Evolutionary conservation across 169 alveolate genomes (phyloP).

Genomic region (Besnoitia besnoiti): DNA sequence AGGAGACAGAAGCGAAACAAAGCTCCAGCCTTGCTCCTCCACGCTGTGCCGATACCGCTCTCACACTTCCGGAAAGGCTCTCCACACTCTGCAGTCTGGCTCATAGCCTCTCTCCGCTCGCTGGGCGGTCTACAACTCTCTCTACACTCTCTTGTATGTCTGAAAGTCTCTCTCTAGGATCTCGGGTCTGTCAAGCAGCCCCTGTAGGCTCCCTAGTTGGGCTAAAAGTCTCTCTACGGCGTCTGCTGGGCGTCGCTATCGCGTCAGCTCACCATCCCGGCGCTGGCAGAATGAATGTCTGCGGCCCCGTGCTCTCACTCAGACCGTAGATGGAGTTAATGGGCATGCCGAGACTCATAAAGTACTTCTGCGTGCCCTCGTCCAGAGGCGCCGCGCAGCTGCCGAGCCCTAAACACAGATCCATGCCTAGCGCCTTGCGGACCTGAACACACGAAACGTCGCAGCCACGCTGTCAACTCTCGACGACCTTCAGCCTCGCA

Average conservation of each 20-base stretch:
- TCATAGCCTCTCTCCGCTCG: too few relatives aligned
- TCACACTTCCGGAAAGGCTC: too few relatives aligned
- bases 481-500: not conserved
- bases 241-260: not conserved
- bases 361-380: conserved; percentile 75
- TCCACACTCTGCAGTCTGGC: too few relatives aligned
- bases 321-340: conserved; percentile 81
- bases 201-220: too few relatives aligned
- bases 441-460: conserved; percentile 39
- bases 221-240: not conserved
- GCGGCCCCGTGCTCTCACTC: conserved; percentile 83
- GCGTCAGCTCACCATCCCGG: conserved; percentile 49
- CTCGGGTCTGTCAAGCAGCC: too few relatives aligned
- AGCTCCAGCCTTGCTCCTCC: too few relatives aligned
- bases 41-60: too few relatives aligned
- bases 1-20: too few relatives aligned
- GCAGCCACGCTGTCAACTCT: not conserved
- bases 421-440: conserved; percentile 83
- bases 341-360: conserved; percentile 81
- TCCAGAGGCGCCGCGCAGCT: conserved; percentile 88
- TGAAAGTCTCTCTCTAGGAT: too few relatives aligned
- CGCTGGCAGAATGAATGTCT: conserved; percentile 42
- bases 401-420: conserved; percentile 71
- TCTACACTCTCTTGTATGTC: too few relatives aligned
- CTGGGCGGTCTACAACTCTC: too few relatives aligned